Evolutionary conservation across 176 grass and related monocot genomes (phyloP).

Genomic region (Cocos nucifera): DNA sequence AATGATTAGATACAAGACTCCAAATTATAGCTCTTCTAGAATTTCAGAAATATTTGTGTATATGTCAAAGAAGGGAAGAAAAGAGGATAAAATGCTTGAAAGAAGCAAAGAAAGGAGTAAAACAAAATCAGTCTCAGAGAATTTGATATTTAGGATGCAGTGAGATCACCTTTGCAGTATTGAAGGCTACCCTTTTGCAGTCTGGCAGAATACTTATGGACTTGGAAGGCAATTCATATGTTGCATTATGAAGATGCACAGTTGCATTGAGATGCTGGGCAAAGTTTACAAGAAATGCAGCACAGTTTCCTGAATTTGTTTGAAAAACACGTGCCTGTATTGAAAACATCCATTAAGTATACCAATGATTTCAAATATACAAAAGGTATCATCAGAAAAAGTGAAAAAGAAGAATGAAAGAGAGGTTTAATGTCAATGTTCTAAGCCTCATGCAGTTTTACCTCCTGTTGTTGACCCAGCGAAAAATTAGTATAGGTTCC

Average conservation of each 20-base stretch:
- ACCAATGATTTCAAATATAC: neutral
- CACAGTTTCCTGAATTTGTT: constrained; percentile 47
- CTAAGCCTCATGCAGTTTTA: constrained; percentile 20
- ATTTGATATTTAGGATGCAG: constrained; percentile 1
- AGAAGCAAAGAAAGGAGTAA: too few species aligned
- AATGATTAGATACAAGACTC: too few species aligned
- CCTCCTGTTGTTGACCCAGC: constrained; percentile 67
- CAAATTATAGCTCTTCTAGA: neutral
- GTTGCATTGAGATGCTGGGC: constrained; percentile 16
- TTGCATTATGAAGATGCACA: constrained; percentile 40
- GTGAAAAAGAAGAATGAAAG: neutral
- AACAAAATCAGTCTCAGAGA: too few species aligned
- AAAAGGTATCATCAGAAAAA: too few species aligned
- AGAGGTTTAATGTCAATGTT: neutral
- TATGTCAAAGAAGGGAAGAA: too few species aligned
- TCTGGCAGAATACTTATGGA: constrained; percentile 69
- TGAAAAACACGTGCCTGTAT: constrained; percentile 74
- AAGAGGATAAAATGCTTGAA: too few species aligned
- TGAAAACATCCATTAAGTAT: too few species aligned
- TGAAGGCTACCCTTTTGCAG: constrained; percentile 55
- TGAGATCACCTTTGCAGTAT: constrained; percentile 53
- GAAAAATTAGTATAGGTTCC: constrained; percentile 57
- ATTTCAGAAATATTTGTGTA: neutral
- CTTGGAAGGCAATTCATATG: constrained; percentile 39
- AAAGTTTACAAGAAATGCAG: constrained; percentile 79